These are phyloP conservation scores for Pichia deserticola DNA, from an alignment of 805 yeast species.

Conservation along the genomic window DNA sequence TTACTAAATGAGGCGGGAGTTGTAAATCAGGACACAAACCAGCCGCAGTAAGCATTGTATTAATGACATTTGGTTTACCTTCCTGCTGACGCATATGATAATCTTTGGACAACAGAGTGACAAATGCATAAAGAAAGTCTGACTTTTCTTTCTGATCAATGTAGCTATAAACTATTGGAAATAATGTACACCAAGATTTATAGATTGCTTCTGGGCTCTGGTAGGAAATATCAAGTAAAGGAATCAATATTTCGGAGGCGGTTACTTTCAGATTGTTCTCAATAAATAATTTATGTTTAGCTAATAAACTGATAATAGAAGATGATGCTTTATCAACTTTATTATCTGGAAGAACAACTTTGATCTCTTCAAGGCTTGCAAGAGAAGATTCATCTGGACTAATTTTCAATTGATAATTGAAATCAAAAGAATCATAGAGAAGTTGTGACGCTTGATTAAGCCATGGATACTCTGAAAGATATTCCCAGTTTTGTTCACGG, in stretches of 20 bases:
- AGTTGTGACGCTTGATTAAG: constrained; percentile 86
- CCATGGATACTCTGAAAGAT: constrained; percentile 89
- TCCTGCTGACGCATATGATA: constrained; percentile 90
- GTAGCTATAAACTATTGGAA: constrained; percentile 72
- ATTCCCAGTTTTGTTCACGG: constrained; percentile 98
- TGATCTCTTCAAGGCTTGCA: constrained; percentile 43
- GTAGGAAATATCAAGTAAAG: constrained; percentile 75
- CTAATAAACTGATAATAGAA: constrained; percentile 14
- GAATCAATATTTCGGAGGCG: constrained; percentile 57
- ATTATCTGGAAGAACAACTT: constrained; percentile 23
- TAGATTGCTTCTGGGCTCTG: constrained; percentile 75
- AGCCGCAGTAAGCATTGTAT: constrained; percentile 77
- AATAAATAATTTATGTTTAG: constrained; percentile 21
- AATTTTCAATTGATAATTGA: constrained; percentile 39
- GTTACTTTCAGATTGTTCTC: constrained; percentile 27
- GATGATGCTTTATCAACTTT: constrained; percentile 11
- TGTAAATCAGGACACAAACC: constrained; percentile 65
- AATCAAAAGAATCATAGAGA: constrained; percentile 69
- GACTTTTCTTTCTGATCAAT: constrained; percentile 74
- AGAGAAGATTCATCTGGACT: constrained; percentile 43
- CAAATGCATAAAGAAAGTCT: constrained; percentile 77
- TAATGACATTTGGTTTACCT: constrained; percentile 78
- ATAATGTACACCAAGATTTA: constrained; percentile 73
- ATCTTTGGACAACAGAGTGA: constrained; percentile 76
- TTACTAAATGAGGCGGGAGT: constrained; percentile 89